These are phyloP conservation scores for Hortaea sp. DNA, from an alignment of 2,329 filamentous ascomycete species.

Conservation along the genomic window DNA sequence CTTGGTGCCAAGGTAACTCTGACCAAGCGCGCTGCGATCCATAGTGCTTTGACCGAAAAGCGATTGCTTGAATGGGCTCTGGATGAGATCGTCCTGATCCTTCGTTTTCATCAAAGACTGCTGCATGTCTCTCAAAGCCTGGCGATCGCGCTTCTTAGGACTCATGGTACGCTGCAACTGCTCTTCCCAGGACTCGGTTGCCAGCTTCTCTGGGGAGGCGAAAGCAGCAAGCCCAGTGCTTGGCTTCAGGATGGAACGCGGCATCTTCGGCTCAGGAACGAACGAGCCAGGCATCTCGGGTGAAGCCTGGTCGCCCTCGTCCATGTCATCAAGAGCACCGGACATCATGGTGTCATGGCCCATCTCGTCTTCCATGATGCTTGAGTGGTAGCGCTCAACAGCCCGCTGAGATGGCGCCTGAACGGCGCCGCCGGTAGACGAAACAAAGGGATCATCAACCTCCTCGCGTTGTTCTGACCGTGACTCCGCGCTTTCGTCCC, in stretches of 20 bases:
- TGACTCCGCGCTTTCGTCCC: conserved; percentile 26
- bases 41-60: conserved; percentile 50
- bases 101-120: conserved; percentile 45
- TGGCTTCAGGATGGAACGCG: conserved; percentile 41
- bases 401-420: conserved; percentile 19
- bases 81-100: conserved; percentile 23
- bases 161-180: conserved; percentile 91
- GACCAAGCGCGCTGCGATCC: conserved; percentile 24
- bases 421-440: conserved; percentile 14
- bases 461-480: conserved; percentile 24
- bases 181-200: conserved; percentile 78
- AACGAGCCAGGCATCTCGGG: conserved; percentile 72
- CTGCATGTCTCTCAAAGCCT: conserved; percentile 57
- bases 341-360: neutral
- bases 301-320: conserved; percentile 63
- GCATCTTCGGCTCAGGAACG: conserved; percentile 55
- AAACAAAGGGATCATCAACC: conserved; percentile 16
- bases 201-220: conserved; percentile 46
- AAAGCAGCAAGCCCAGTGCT: conserved; percentile 23
- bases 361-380: conserved; percentile 31
- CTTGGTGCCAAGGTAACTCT: conserved; percentile 24
- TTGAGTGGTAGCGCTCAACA: conserved; percentile 19
- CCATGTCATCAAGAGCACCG: neutral
- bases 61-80: conserved; percentile 66
- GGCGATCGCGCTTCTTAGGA: conserved; percentile 81